Evolutionary conservation across 2,329 filamentous ascomycete genomes (phyloP).

Genomic region (Escovopsis sp.): DNA sequence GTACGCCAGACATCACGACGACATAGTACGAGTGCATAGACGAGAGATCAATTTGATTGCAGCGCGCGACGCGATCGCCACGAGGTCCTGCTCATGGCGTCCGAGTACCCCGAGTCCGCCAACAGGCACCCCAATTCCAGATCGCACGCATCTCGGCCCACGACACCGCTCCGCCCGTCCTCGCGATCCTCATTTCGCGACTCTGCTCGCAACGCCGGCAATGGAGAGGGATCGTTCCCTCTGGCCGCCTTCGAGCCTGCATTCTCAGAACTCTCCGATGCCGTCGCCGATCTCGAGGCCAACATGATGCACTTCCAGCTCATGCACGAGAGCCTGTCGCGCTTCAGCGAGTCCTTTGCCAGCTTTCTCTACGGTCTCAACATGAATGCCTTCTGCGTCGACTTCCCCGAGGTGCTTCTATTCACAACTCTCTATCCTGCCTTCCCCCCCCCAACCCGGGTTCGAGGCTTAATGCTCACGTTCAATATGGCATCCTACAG

Average conservation of each 20-base stretch:
- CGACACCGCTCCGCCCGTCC: conserved; percentile 79
- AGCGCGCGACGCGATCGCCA: not conserved
- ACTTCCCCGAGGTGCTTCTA: conserved; percentile 68
- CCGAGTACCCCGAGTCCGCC: not conserved
- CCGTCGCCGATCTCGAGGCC: conserved; percentile 87
- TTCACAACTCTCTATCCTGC: not conserved
- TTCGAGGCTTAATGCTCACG: not conserved
- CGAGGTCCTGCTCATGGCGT: not conserved
- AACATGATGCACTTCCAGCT: conserved; percentile 90
- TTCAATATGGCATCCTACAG: conserved; percentile 27
- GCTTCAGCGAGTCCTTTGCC: conserved; percentile 93
- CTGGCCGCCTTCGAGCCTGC: conserved; percentile 75
- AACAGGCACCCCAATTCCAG: not conserved
- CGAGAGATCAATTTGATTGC: not conserved
- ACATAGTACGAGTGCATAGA: not conserved
- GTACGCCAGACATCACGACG: no score
- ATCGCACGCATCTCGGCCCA: conserved; percentile 59
- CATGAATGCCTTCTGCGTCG: conserved; percentile 98
- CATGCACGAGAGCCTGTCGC: conserved; percentile 85
- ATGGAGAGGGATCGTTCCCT: conserved; percentile 44
- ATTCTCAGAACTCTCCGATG: conserved; percentile 86
- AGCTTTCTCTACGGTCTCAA: conserved; percentile 92
- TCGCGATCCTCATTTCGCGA: conserved; percentile 82
- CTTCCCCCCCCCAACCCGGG: not conserved
- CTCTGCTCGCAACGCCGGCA: conserved; percentile 33